phyloP scores from a whole-genome alignment of 768 basidiomycete genomes.

The Galerina marginata region DNA sequence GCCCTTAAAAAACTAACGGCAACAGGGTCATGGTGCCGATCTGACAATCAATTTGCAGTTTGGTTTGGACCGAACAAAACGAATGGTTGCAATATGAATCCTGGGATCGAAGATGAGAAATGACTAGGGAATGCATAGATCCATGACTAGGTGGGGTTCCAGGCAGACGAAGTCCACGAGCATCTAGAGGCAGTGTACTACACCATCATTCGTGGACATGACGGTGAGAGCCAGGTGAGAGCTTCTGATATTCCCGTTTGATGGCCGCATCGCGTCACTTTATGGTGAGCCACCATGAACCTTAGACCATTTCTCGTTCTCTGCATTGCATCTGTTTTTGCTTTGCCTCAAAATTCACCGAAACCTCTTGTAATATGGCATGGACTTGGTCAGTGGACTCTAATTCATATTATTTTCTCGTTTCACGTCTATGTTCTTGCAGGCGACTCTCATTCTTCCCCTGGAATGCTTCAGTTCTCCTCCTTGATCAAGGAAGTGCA shows the following conservation, averaged over 20 bases:
- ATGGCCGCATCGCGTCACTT: neutral
- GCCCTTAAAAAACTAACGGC: too few species aligned
- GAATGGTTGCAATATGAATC: too few species aligned
- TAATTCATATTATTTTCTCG: neutral
- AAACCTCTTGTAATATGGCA: constrained; percentile 33
- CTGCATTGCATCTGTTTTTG: constrained; percentile 3
- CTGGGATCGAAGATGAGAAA: too few species aligned
- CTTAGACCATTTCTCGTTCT: constrained; percentile 3
- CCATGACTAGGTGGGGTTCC: too few species aligned
- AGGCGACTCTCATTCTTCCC: constrained; percentile 79
- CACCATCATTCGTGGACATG: too few species aligned
- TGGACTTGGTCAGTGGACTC: constrained; percentile 25
- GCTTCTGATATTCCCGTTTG: neutral
- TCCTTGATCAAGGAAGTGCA: constrained; percentile 63
- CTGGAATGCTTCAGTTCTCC: constrained; percentile 74
- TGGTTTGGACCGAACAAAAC: too few species aligned
- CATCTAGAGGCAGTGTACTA: too few species aligned
- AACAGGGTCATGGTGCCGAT: too few species aligned
- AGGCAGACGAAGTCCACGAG: too few species aligned
- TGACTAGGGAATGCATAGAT: too few species aligned
- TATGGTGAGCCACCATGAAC: constrained; percentile 2
- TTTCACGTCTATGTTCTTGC: neutral
- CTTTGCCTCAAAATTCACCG: constrained; percentile 8
- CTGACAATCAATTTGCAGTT: too few species aligned
- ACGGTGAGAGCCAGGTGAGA: neutral